Evolutionary conservation across 495 filamentous ascomycete genomes (phyloP).

Genomic region (Podospora pseudocomata): DNA sequence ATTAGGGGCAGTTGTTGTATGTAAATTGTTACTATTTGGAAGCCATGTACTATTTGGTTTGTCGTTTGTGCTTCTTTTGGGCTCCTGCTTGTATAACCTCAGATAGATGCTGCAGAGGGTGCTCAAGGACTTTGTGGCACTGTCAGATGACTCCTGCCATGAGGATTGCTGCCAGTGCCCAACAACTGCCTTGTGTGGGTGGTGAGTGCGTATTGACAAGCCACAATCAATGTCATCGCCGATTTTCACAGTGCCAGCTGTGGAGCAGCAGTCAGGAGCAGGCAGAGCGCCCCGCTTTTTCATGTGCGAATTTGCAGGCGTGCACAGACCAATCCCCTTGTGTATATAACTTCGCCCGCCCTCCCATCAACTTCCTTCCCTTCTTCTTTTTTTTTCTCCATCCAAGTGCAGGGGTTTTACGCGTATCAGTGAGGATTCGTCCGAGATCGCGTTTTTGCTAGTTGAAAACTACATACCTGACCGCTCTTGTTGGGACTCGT

Average conservation of each 20-base stretch:
- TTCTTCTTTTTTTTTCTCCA: slow-evolving; percentile 30
- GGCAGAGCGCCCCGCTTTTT: not conserved
- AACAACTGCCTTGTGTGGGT: not conserved
- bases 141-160: not conserved
- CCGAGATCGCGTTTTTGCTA: slow-evolving; percentile 56
- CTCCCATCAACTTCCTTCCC: slow-evolving; percentile 11
- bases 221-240: not conserved
- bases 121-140: not conserved
- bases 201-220: not conserved
- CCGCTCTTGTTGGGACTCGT: slow-evolving; percentile 36
- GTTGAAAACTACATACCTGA: slow-evolving; percentile 56
- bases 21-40: slow-evolving; percentile 5
- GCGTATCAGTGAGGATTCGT: slow-evolving; percentile 54
- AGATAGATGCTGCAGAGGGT: not conserved
- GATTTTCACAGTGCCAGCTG: not conserved
- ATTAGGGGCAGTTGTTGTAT: slow-evolving; percentile 8
- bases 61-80: not conserved
- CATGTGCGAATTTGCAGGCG: slow-evolving; percentile 18
- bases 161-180: not conserved
- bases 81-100: not conserved
- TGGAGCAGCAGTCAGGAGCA: not conserved
- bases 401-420: slow-evolving; percentile 47
- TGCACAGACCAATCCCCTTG: slow-evolving; percentile 23
- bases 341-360: slow-evolving; percentile 17
- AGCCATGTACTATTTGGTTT: not conserved